Evolutionary conservation across 805 yeast genomes (phyloP).

Genomic region (Metschnikowia henanensis): DNA sequence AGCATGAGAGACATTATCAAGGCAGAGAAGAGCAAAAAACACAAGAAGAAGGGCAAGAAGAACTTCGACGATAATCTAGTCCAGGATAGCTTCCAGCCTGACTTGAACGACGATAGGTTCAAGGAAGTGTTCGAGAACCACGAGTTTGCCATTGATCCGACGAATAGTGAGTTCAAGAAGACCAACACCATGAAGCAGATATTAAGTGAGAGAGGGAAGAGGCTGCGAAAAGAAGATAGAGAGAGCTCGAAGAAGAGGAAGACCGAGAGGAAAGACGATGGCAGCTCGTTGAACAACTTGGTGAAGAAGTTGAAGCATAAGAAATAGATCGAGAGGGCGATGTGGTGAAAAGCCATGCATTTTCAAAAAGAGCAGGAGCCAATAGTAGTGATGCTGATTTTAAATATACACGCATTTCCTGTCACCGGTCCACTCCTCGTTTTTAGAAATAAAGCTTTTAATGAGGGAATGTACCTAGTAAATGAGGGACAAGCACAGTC

Average conservation of each 20-base stretch:
- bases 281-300: constrained; percentile 25
- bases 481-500: no score
- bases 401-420: no score
- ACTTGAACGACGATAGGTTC: constrained; percentile 83
- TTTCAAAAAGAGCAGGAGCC: no score
- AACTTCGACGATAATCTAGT: constrained; percentile 50
- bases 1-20: constrained; percentile 75
- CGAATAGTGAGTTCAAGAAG: constrained; percentile 84
- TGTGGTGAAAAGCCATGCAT: no score
- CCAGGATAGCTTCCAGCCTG: constrained; percentile 59
- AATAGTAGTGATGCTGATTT: no score
- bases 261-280: constrained; percentile 8
- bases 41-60: constrained; percentile 44
- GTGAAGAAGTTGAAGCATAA: constrained; percentile 53
- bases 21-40: constrained; percentile 64
- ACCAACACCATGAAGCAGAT: constrained; percentile 86
- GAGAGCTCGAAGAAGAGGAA: constrained; percentile 8
- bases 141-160: constrained; percentile 93
- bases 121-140: constrained; percentile 79
- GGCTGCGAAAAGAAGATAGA: constrained; percentile 25
- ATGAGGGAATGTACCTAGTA: no score
- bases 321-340: constrained; percentile 17
- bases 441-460: no score
- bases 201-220: constrained; percentile 69
- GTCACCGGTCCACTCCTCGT: no score